Conservation (phyloP, 2,329 filamentous ascomycete genomes). For the Epichloe amarillans region DNA sequence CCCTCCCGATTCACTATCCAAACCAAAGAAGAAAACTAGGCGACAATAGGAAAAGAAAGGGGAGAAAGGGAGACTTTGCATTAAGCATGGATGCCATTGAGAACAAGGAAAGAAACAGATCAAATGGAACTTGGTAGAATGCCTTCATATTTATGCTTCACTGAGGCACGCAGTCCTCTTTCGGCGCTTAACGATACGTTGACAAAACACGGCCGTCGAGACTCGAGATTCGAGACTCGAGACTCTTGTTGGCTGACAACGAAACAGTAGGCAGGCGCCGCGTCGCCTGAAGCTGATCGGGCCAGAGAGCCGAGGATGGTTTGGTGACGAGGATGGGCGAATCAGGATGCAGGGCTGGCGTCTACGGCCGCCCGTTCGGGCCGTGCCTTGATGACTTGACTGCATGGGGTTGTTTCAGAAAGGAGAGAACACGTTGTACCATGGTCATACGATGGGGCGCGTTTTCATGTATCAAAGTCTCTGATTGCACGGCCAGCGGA, state of each 20-base stretch:
- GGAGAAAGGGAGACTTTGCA: neutral
- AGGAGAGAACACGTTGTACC: no score
- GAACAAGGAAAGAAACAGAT: neutral
- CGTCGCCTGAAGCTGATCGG: neutral
- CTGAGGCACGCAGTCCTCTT: neutral
- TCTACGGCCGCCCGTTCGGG: neutral
- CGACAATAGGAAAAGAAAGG: no score
- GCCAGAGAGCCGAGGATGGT: neutral
- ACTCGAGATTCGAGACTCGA: neutral
- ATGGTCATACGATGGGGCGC: no score
- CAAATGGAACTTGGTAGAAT: neutral
- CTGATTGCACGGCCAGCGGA: no score
- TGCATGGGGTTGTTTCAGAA: neutral
- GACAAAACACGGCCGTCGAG: neutral
- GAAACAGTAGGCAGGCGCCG: neutral
- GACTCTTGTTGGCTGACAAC: neutral
- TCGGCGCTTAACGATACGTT: constrained; percentile 1
- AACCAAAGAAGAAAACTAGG: neutral
- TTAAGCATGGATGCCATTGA: neutral
- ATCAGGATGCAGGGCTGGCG: neutral
- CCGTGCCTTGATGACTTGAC: neutral
- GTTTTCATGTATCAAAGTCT: no score
- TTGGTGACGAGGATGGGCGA: neutral
- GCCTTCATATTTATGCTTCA: neutral
- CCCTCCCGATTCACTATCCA: neutral